Evolutionary conservation across 2,329 filamentous ascomycete species (phyloP).

Genomic region (Alternaria postmessia): DNA sequence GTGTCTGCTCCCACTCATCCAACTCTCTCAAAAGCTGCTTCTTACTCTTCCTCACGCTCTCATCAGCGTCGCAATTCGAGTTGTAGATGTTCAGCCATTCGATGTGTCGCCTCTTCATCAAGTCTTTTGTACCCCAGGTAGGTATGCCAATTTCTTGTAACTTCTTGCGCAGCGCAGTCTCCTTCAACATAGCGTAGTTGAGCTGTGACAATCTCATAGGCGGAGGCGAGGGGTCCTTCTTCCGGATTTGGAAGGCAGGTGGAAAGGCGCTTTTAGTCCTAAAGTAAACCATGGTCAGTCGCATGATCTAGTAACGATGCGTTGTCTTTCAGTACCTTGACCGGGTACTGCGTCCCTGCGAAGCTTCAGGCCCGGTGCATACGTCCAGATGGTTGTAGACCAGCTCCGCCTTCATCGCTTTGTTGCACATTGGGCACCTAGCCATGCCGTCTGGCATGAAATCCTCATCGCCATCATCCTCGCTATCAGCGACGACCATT

Average conservation of each 20-base stretch:
- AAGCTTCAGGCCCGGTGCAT: slow-evolving; percentile 57
- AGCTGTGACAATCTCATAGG: slow-evolving; percentile 70
- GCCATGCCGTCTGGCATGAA: slow-evolving; percentile 72
- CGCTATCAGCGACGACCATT: slow-evolving; percentile 50
- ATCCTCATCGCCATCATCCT: slow-evolving; percentile 57
- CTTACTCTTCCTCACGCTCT: slow-evolving; percentile 69
- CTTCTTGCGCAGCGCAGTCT: slow-evolving; percentile 79
- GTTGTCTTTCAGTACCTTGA: slow-evolving; percentile 36
- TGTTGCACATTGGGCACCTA: slow-evolving; percentile 81
- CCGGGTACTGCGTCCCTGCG: slow-evolving; percentile 39
- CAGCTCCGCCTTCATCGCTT: slow-evolving; percentile 78
- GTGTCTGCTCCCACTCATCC: slow-evolving; percentile 84
- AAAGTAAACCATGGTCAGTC: slow-evolving; percentile 15
- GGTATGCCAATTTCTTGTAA: slow-evolving; percentile 81
- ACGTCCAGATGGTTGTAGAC: slow-evolving; percentile 85
- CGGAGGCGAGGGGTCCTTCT: slow-evolving; percentile 52
- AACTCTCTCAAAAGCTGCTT: slow-evolving; percentile 78
- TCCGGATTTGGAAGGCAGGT: slow-evolving; percentile 32
- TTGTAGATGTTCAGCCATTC: slow-evolving; percentile 98
- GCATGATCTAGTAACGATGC: background rate
- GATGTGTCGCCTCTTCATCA: slow-evolving; percentile 81
- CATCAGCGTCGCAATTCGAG: slow-evolving; percentile 87
- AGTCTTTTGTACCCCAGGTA: slow-evolving; percentile 69
- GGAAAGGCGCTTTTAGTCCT: slow-evolving; percentile 36
- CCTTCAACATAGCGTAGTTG: slow-evolving; percentile 88